Conservation (phyloP, 2,329 filamentous ascomycete genomes). For the Xylariaceae sp. region DNA sequence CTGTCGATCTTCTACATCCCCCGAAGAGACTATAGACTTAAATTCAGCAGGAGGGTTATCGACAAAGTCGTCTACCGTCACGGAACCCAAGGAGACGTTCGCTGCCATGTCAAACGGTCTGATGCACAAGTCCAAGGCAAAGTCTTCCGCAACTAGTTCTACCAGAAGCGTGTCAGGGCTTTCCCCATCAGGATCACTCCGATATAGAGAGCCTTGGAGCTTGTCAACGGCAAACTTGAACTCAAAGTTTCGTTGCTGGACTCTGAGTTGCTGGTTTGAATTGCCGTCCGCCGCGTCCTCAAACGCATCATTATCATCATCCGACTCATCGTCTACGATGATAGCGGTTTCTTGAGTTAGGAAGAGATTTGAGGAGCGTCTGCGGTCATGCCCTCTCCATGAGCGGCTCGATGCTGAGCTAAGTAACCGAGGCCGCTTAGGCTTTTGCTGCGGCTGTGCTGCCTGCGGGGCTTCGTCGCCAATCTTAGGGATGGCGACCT, state of each 20-base stretch:
- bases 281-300: constrained; percentile 63
- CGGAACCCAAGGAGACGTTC: constrained; percentile 80
- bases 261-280: constrained; percentile 58
- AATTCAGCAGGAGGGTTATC: constrained; percentile 87
- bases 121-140: constrained; percentile 83
- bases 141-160: constrained; percentile 86
- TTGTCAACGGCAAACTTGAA: constrained; percentile 96
- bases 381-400: constrained; percentile 48
- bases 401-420: constrained; percentile 47
- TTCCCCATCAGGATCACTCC: constrained; percentile 74
- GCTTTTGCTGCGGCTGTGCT: constrained; percentile 21
- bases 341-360: constrained; percentile 70
- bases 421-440: constrained; percentile 44
- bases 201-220: constrained; percentile 87
- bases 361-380: constrained; percentile 70
- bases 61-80: constrained; percentile 93
- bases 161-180: constrained; percentile 80
- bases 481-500: constrained; percentile 89
- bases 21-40: constrained; percentile 94
- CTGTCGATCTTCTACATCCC: constrained; percentile 67
- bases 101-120: constrained; percentile 90
- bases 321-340: constrained; percentile 72
- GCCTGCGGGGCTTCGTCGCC: constrained; percentile 43
- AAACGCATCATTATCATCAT: constrained; percentile 63
- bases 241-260: constrained; percentile 90